Conservation (phyloP, 164 flowering plant genomes). For the Echeveria elegans region DNA sequence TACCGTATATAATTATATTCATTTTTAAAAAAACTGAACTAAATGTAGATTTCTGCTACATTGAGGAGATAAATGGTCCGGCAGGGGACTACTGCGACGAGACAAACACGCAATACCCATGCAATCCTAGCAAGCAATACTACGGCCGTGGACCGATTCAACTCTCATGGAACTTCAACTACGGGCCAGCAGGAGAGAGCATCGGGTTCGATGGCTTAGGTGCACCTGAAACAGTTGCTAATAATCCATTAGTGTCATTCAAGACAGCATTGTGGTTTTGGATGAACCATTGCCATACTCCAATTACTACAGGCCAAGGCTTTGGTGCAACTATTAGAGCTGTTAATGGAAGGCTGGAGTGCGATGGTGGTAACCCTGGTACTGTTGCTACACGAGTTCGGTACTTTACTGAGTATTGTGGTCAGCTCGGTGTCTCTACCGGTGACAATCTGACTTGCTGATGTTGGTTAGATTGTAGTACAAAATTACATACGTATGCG, state of each 20-base stretch:
- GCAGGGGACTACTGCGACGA: constrained; percentile 13
- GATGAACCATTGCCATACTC: constrained; percentile 14
- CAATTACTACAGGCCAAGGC: constrained; percentile 6
- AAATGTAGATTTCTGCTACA: constrained; percentile 12
- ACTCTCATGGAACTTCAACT: constrained; percentile 18
- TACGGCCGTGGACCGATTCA: constrained; percentile 11
- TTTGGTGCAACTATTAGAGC: constrained; percentile 15
- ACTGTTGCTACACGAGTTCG: constrained; percentile 7
- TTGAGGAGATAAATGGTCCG: constrained; percentile 10
- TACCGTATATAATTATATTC: not conserved
- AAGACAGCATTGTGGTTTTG: constrained; percentile 18
- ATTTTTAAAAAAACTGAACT: not conserved
- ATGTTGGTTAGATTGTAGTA: not conserved
- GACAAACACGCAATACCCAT: constrained; percentile 9
- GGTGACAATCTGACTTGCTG: constrained; percentile 15
- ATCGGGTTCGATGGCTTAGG: constrained; percentile 13
- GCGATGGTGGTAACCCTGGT: constrained; percentile 7
- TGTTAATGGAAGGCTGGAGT: constrained; percentile 10
- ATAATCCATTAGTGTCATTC: constrained; percentile 9
- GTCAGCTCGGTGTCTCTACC: constrained; percentile 13
- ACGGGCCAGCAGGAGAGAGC: constrained; percentile 15
- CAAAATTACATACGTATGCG: not conserved
- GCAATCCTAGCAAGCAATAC: constrained; percentile 6
- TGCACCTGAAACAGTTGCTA: constrained; percentile 14
- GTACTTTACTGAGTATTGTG: constrained; percentile 13